phyloP scores from a whole-genome alignment of 768 basidiomycete species.

The Amanita subjunquillea region DNA sequence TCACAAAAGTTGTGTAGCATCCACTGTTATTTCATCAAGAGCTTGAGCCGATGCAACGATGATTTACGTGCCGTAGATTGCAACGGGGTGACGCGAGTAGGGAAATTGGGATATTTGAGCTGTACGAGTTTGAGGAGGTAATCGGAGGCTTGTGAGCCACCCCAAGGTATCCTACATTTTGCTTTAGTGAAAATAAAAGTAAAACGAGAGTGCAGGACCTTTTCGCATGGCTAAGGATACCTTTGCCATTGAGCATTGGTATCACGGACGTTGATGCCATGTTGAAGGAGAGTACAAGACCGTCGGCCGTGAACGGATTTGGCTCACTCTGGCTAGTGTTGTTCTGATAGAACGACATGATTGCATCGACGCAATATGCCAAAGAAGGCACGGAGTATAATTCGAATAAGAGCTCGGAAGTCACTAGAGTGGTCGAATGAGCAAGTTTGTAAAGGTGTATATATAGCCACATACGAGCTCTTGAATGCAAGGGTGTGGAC shows the following conservation, averaged over 20 bases:
- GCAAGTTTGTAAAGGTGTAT: constrained; percentile 2
- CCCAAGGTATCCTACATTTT: constrained; percentile 79
- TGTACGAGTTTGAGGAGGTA: constrained; percentile 90
- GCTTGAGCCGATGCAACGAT: background rate
- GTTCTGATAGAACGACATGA: constrained; percentile 91
- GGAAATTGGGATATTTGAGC: constrained; percentile 91
- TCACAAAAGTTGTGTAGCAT: constrained; percentile 84
- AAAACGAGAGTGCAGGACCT: constrained; percentile 34
- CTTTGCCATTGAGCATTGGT: constrained; percentile 75
- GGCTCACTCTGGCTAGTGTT: constrained; percentile 25
- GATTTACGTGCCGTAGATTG: constrained; percentile 61
- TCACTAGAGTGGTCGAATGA: constrained; percentile 39
- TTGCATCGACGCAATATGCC: constrained; percentile 79
- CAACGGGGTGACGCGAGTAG: constrained; percentile 63
- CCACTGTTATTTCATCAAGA: constrained; percentile 44
- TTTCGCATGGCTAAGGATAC: constrained; percentile 78
- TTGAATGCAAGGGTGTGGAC: constrained; percentile 79
- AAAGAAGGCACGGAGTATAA: constrained; percentile 80
- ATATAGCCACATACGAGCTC: constrained; percentile 51
- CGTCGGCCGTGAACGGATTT: constrained; percentile 47
- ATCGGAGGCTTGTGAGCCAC: constrained; percentile 81
- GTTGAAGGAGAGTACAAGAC: constrained; percentile 85
- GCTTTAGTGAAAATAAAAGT: background rate
- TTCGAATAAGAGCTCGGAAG: constrained; percentile 95
- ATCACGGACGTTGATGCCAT: constrained; percentile 87